phyloP scores from a whole-genome alignment of 2,329 filamentous ascomycete genomes.

The Nemania diffusa region DNA sequence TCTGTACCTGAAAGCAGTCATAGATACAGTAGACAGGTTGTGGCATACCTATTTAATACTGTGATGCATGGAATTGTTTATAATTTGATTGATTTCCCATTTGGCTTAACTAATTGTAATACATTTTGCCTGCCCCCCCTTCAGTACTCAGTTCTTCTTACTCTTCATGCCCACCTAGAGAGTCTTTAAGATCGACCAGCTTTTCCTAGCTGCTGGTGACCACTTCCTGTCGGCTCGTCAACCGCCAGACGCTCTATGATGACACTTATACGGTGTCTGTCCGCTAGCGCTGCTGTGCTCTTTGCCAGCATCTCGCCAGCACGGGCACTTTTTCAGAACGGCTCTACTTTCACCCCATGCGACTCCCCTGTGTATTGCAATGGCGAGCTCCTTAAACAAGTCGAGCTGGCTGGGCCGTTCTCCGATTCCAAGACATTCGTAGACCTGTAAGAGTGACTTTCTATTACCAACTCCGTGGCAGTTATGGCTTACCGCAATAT shows the following conservation, averaged over 20 bases:
- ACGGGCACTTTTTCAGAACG: conserved; percentile 67
- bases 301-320: conserved; percentile 42
- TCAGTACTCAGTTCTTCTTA: not conserved
- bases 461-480: not conserved
- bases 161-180: not conserved
- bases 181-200: conserved; percentile 4
- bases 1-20: conserved; percentile 19
- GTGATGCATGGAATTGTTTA: conserved; percentile 5
- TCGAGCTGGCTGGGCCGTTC: conserved; percentile 72
- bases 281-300: conserved; percentile 32
- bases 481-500: conserved; percentile 28
- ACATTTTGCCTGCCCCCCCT: conserved; percentile 2
- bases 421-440: conserved; percentile 77
- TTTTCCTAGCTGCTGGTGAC: not conserved
- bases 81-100: not conserved
- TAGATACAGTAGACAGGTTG: not conserved
- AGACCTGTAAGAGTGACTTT: conserved; percentile 65
- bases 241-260: conserved; percentile 9
- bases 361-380: conserved; percentile 75
- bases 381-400: conserved; percentile 69
- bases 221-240: not conserved
- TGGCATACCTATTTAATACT: conserved; percentile 12
- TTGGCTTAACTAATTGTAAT: conserved; percentile 2
- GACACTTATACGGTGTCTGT: conserved; percentile 24
- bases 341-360: conserved; percentile 70